These are phyloP conservation scores for Leersia perrieri DNA, from an alignment of 176 grass and related monocot species.

Conservation along the genomic window DNA sequence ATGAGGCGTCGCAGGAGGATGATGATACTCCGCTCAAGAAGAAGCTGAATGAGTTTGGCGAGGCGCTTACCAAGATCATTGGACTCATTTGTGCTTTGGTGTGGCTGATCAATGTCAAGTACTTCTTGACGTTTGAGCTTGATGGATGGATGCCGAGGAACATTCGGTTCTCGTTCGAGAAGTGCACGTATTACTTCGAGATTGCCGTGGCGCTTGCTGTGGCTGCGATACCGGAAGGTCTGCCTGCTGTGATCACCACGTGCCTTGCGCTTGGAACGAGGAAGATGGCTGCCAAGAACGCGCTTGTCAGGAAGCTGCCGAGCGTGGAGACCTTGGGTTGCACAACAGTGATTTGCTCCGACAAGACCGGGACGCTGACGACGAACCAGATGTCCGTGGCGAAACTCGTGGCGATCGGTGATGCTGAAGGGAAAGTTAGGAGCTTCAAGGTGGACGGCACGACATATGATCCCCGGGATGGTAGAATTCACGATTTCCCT, in stretches of 20 bases:
- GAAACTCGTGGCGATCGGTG: conserved; percentile 64
- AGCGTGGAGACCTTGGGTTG: conserved; percentile 95
- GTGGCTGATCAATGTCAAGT: conserved; percentile 96
- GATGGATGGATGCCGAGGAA: conserved; percentile 63
- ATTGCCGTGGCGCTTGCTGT: conserved; percentile 92
- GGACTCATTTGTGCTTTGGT: conserved; percentile 75
- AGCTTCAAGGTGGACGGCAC: conserved; percentile 89
- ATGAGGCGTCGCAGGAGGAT: conserved; percentile 77
- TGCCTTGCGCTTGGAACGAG: conserved; percentile 83
- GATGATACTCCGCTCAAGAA: conserved; percentile 92
- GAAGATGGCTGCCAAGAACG: conserved; percentile 98
- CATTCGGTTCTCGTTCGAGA: conserved; percentile 78
- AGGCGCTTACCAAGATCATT: conserved; percentile 83
- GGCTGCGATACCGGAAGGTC: conserved; percentile 80
- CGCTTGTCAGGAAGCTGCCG: conserved; percentile 83
- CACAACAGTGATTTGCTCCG: conserved; percentile 94
- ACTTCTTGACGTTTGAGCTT: conserved; percentile 75
- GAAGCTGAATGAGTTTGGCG: conserved; percentile 94
- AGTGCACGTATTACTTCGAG: conserved; percentile 99
- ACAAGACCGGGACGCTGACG: conserved; percentile 88
- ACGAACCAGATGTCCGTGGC: conserved; percentile 93
- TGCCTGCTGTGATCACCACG: conserved; percentile 91
- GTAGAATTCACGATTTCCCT: conserved; percentile 72
- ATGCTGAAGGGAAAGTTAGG: conserved; percentile 28
- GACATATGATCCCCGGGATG: conserved; percentile 69